phyloP scores from a whole-genome alignment of 2,329 filamentous ascomycete species.

The Ascosphaera acerosa region DNA sequence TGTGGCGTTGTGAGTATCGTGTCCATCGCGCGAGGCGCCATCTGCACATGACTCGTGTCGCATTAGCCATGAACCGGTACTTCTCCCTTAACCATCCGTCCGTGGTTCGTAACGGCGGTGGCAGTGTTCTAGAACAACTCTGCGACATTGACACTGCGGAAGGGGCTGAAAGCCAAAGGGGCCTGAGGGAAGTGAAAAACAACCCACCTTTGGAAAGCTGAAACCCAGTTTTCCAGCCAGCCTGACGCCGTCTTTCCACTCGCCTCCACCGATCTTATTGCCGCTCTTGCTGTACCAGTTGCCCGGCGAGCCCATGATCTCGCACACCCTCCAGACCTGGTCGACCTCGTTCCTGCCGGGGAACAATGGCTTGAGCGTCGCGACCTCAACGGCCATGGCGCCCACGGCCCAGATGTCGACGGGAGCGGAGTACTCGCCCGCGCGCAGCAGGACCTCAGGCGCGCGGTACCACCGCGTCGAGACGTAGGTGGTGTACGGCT shows the following conservation, averaged over 20 bases:
- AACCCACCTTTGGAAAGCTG: slow-evolving; percentile 59
- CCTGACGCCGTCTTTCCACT: slow-evolving; percentile 87
- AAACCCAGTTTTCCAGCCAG: slow-evolving; percentile 91
- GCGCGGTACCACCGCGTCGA: slow-evolving; percentile 91
- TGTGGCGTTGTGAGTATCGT: slow-evolving; percentile 74
- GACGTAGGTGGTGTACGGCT: slow-evolving; percentile 94
- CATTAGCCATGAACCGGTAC: no score
- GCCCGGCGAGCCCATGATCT: slow-evolving; percentile 97
- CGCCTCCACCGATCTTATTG: slow-evolving; percentile 66
- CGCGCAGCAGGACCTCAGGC: slow-evolving; percentile 76
- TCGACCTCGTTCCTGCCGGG: slow-evolving; percentile 96
- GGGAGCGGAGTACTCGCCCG: slow-evolving; percentile 88
- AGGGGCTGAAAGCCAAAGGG: no score
- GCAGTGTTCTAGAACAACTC: no score
- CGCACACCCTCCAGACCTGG: slow-evolving; percentile 94
- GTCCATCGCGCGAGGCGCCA: slow-evolving; percentile 93
- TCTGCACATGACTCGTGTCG: no score
- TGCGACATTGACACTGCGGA: slow-evolving; percentile 4
- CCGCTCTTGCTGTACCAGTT: slow-evolving; percentile 61
- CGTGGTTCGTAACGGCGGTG: no score
- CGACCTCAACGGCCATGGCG: slow-evolving; percentile 95
- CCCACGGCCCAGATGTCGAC: slow-evolving; percentile 98
- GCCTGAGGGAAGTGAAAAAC: slow-evolving; percentile 1
- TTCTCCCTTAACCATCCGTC: no score
- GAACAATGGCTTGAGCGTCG: slow-evolving; percentile 87